Evolutionary conservation across 2,329 filamentous ascomycete species (phyloP).

Genomic region (Pseudomassariella vexata): DNA sequence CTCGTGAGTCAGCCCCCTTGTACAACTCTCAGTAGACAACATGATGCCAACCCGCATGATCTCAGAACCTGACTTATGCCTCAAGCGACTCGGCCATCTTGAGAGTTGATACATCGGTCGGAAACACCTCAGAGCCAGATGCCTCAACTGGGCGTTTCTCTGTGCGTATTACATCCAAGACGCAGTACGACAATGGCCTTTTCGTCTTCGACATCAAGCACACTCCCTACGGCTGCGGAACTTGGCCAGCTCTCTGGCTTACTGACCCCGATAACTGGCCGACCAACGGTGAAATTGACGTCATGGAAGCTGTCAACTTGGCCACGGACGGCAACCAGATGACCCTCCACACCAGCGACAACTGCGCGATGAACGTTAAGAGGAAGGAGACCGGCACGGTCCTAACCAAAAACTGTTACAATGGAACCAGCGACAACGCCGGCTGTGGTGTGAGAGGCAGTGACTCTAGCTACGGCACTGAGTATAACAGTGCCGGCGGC

Average conservation of each 20-base stretch:
- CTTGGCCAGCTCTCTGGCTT: slow-evolving; percentile 64
- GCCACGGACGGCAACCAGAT: slow-evolving; percentile 50
- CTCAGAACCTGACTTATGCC: slow-evolving; percentile 58
- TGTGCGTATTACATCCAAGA: slow-evolving; percentile 56
- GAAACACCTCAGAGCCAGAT: slow-evolving; percentile 37
- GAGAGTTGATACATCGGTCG: slow-evolving; percentile 54
- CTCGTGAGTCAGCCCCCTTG: slow-evolving; percentile 28
- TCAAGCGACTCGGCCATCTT: slow-evolving; percentile 47
- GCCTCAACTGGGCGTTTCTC: slow-evolving; percentile 56
- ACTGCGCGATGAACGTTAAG: slow-evolving; percentile 47
- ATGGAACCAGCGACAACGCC: slow-evolving; percentile 43
- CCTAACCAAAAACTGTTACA: slow-evolving; percentile 41
- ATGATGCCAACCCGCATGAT: slow-evolving; percentile 1
- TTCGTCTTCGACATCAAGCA: slow-evolving; percentile 63
- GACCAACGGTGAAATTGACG: slow-evolving; percentile 57
- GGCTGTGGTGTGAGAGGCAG: slow-evolving; percentile 50
- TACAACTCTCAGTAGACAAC: slow-evolving; percentile 7
- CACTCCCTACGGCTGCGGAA: slow-evolving; percentile 57
- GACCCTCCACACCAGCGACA: slow-evolving; percentile 50
- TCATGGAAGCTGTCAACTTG: slow-evolving; percentile 54
- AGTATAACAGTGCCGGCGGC: slow-evolving; percentile 48
- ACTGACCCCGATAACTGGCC: slow-evolving; percentile 58
- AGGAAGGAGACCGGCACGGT: slow-evolving; percentile 45
- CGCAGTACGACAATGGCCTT: slow-evolving; percentile 55
- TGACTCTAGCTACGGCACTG: slow-evolving; percentile 39